Evolutionary conservation across 768 basidiomycete species (phyloP), one percentile per base, ranked within the genome.

Genomic region (Psilocybe cubensis): DNA sequence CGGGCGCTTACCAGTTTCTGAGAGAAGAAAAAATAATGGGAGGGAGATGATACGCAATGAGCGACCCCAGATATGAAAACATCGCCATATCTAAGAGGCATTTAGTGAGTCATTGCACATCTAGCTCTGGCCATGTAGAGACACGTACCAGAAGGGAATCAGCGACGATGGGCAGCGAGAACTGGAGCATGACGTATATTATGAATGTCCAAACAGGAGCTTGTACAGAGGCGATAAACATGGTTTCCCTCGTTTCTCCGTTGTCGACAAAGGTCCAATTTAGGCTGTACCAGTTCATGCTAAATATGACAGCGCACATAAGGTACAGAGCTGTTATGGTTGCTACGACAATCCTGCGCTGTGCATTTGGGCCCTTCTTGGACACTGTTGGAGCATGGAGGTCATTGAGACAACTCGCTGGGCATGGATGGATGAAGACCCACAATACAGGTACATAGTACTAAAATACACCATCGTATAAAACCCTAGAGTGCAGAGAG

Each of bases 81-180:
- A 54, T 35, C 52, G 27, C 52, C 52, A 54, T 14, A 54, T 54
- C 52, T 54, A 25, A 21, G 42, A 23, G 20, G 20, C 14, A 21
- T 44, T 44, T 44, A 17, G 41, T n/a, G n/a, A n/a, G n/a, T n/a
- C 20, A n/a, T 14, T 23, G 8, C 33, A 21, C 14, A n/a, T 11
- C 10, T 11, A 21, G 6, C 23, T 44, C 23, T 21, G 23, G n/a
- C n/a, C 4, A 23, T 21, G 10, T 11, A 2, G 7, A 38, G 7
- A 14, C 8, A 44, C 42, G 20, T 11, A 44, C 42, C 1, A 44
- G 7, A 5, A 44, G 23, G 20, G 20, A 6, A 21, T 44, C 42
- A 3, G 42, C 18, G 42, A 44, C 42, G 9, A 44, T 44, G n/a
- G 23, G 20, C 20, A 25, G n/a, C 20, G 23, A 25, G 20, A 21